These are phyloP conservation scores for Syzygium aromaticum DNA, from an alignment of 345 rosid genomes.

Conservation along the genomic window DNA sequence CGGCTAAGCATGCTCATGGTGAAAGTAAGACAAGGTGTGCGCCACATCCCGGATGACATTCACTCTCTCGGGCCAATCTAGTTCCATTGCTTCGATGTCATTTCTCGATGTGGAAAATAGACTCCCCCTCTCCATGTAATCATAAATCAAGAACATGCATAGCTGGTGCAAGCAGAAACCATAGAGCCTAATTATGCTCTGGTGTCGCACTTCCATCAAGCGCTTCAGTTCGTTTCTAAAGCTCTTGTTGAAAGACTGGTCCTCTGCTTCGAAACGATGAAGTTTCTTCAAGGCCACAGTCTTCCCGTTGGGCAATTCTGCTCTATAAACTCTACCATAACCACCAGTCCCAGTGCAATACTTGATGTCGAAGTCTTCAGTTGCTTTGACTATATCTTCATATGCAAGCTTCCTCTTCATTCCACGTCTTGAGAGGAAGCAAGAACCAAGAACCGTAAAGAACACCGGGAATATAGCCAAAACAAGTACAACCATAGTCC, in stretches of 20 bases:
- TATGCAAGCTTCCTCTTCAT: neutral
- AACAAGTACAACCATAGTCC: neutral
- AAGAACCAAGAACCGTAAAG: neutral
- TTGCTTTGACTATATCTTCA: conserved; percentile 12
- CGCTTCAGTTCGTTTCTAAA: conserved; percentile 1
- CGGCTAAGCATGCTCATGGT: conserved; percentile 2
- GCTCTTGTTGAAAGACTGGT: neutral
- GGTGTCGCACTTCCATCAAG: conserved; percentile 2
- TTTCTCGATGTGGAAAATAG: neutral
- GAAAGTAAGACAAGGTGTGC: conserved; percentile 8
- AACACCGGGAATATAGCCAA: neutral
- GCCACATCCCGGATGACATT: neutral
- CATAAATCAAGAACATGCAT: conserved; percentile 1
- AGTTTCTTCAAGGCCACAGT: conserved; percentile 15
- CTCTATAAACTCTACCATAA: conserved; percentile 21
- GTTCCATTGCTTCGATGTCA: neutral
- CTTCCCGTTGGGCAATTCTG: neutral
- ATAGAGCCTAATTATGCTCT: conserved; percentile 3
- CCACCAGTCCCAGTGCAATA: conserved; percentile 16
- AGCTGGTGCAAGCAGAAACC: neutral
- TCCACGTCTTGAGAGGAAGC: neutral
- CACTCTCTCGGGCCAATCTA: conserved; percentile 6
- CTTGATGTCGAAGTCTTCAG: conserved; percentile 6
- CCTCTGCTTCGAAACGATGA: neutral
- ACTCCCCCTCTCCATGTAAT: conserved; percentile 2